phyloP scores from a whole-genome alignment of 176 grass and related monocot genomes.

The Triticum turgidum region DNA sequence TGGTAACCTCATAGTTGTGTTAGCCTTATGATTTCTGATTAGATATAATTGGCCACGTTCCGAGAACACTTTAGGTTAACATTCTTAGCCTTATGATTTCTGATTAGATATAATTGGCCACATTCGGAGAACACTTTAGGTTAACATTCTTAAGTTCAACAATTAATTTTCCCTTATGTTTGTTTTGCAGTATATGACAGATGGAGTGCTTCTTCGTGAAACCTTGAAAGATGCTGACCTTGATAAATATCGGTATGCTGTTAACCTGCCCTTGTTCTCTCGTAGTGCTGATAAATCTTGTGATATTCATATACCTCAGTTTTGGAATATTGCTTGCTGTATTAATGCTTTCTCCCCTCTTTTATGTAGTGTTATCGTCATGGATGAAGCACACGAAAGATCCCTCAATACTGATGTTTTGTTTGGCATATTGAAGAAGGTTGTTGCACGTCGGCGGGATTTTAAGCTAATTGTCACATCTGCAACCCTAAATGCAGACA shows the following conservation, averaged over 20 bases:
- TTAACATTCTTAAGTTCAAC: neutral
- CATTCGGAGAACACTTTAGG: slow-evolving; percentile 1
- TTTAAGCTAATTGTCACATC: slow-evolving; percentile 89
- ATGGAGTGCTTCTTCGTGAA: slow-evolving; percentile 96
- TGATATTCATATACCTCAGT: slow-evolving; percentile 10
- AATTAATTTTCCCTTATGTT: neutral
- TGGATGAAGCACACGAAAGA: slow-evolving; percentile 99
- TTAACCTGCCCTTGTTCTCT: slow-evolving; percentile 15
- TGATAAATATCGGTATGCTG: slow-evolving; percentile 90
- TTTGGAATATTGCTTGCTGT: slow-evolving; percentile 17
- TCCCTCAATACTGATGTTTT: slow-evolving; percentile 86
- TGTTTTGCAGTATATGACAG: slow-evolving; percentile 98
- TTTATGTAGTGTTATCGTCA: slow-evolving; percentile 75
- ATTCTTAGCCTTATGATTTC: neutral
- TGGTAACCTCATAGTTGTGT: neutral
- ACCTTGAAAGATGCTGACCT: slow-evolving; percentile 96
- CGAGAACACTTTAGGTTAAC: slow-evolving; percentile 10
- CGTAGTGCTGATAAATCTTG: neutral
- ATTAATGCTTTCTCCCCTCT: slow-evolving; percentile 3
- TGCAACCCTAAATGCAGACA: slow-evolving; percentile 92
- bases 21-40: neutral
- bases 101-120: neutral
- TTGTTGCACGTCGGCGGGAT: slow-evolving; percentile 69
- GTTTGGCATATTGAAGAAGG: slow-evolving; percentile 89
- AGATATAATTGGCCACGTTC: neutral